phyloP scores from a whole-genome alignment of 2,329 filamentous ascomycete genomes.

The Pestalotiopsis fici region DNA sequence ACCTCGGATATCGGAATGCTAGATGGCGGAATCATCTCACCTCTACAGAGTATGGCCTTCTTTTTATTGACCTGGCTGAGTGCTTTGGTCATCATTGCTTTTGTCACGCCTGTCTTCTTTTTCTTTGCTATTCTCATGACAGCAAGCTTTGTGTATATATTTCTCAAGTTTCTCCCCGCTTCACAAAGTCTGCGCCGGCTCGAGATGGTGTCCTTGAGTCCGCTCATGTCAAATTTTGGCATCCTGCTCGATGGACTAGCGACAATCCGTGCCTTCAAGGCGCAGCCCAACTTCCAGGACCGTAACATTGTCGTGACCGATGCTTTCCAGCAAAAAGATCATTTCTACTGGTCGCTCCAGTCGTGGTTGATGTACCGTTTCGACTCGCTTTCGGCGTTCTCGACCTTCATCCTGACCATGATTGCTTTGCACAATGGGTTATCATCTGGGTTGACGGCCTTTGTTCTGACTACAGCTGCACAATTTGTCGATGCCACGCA shows the following conservation, averaged over 20 bases:
- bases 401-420: constrained; percentile 72
- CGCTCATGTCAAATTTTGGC: constrained; percentile 90
- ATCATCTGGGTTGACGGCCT: constrained; percentile 78
- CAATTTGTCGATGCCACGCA: constrained; percentile 73
- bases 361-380: constrained; percentile 84
- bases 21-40: constrained; percentile 79
- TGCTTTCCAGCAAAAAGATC: constrained; percentile 90
- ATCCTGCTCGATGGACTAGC: constrained; percentile 83
- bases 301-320: constrained; percentile 81
- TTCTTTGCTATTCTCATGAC: constrained; percentile 70
- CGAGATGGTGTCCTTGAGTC: constrained; percentile 87
- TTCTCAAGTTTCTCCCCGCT: constrained; percentile 75
- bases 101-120: constrained; percentile 77
- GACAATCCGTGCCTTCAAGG: constrained; percentile 82
- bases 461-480: constrained; percentile 74
- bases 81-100: constrained; percentile 75
- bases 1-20: constrained; percentile 89
- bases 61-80: constrained; percentile 71
- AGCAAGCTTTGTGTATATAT: constrained; percentile 69
- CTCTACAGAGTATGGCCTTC: constrained; percentile 72
- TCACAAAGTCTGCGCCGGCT: constrained; percentile 82
- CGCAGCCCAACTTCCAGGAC: constrained; percentile 77
- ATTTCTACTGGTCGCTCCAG: constrained; percentile 91
- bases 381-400: constrained; percentile 68
- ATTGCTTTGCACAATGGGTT: constrained; percentile 76